These are phyloP conservation scores for Jaapia argillacea DNA, from an alignment of 768 basidiomycete genomes.

Conservation along the genomic window DNA sequence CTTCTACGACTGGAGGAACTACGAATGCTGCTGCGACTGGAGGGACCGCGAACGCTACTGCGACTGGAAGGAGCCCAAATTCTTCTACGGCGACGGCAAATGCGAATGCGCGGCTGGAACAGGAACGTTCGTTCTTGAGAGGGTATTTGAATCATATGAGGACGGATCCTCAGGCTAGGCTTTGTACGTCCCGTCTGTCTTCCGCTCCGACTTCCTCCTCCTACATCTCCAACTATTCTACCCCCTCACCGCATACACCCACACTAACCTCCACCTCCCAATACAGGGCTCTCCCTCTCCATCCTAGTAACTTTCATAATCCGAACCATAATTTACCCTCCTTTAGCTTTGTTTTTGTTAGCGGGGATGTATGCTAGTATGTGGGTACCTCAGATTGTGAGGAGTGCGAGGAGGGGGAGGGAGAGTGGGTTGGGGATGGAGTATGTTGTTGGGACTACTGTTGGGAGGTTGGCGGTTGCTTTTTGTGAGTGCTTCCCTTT, in stretches of 20 bases:
- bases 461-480: slow-evolving; percentile 59
- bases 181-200: slow-evolving; percentile 65
- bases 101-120: slow-evolving; percentile 6
- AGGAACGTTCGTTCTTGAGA: slow-evolving; percentile 26
- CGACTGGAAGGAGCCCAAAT: no score
- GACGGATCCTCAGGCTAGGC: slow-evolving; percentile 59
- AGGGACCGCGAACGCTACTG: no score
- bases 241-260: no score
- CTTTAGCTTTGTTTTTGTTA: slow-evolving; percentile 56
- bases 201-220: no score
- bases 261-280: no score
- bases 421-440: slow-evolving; percentile 55
- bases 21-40: no score
- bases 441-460: slow-evolving; percentile 71
- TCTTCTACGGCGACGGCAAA: slow-evolving; percentile 12
- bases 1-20: no score
- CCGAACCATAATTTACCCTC: slow-evolving; percentile 60
- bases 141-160: slow-evolving; percentile 50
- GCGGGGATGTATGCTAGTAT: slow-evolving; percentile 64
- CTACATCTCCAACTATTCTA: no score
- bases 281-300: slow-evolving; percentile 62
- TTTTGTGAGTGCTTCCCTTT: slow-evolving; percentile 49
- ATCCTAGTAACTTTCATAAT: slow-evolving; percentile 65
- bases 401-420: slow-evolving; percentile 63
- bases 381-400: slow-evolving; percentile 80